Evolutionary conservation across 2,329 filamentous ascomycete genomes (phyloP).

Genomic region (Aspergillus udagawae): DNA sequence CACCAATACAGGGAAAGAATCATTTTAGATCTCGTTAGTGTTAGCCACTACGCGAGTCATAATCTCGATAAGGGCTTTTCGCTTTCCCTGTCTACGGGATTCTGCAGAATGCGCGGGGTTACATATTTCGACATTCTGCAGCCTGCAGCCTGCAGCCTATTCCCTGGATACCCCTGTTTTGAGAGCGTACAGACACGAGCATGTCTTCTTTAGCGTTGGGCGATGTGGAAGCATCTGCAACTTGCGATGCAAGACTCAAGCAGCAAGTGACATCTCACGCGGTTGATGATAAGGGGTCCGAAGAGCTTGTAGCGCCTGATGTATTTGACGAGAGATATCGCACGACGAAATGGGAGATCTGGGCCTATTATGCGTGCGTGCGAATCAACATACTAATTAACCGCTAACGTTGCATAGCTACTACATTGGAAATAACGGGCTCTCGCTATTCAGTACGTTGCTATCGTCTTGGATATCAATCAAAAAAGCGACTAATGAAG

Average conservation of each 20-base stretch:
- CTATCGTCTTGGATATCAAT: not conserved
- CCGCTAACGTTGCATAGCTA: constrained; percentile 42
- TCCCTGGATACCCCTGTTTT: not conserved
- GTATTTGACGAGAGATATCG: constrained; percentile 52
- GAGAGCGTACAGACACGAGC: not conserved
- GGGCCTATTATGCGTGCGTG: constrained; percentile 51
- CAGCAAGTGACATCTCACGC: not conserved
- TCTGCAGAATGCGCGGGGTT: constrained; percentile 1
- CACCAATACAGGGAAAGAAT: not conserved
- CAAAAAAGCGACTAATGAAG: not conserved
- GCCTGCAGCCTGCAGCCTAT: not conserved
- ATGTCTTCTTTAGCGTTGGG: not conserved
- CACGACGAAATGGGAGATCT: constrained; percentile 53
- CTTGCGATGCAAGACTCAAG: not conserved
- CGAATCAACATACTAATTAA: constrained; percentile 5
- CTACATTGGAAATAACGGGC: constrained; percentile 65
- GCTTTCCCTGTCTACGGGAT: not conserved
- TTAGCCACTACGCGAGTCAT: not conserved
- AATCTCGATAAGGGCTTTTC: not conserved
- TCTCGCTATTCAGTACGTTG: constrained; percentile 52
- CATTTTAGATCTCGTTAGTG: not conserved
- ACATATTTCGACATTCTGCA: not conserved
- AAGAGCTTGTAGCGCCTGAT: constrained; percentile 49
- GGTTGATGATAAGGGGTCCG: constrained; percentile 9
- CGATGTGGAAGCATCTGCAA: not conserved